Percentiles rank a stretch among this genome's conserved stretches.
phyloP scores from a whole-genome alignment of 768 basidiomycete species.

The Panellus pusillus region DNA sequence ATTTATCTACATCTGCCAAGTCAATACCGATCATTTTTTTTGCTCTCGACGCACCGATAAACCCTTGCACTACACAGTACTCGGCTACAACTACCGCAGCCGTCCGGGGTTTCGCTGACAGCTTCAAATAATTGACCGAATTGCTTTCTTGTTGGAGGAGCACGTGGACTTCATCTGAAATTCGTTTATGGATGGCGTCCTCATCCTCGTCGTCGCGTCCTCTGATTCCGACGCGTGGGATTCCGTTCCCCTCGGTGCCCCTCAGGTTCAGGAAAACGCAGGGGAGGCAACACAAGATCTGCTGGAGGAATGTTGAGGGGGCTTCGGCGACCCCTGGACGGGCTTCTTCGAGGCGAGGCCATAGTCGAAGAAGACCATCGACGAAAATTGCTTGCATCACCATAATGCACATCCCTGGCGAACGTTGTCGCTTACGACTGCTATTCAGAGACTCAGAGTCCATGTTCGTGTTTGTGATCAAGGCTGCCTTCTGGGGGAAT shows the following conservation, averaged over 20 bases:
- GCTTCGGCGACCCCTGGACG: constrained; percentile 1
- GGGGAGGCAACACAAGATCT: neutral
- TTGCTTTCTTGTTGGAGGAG: constrained; percentile 43
- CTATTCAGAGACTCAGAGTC: neutral
- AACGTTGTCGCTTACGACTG: constrained; percentile 15
- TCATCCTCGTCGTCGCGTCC: constrained; percentile 36
- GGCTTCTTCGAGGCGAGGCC: constrained; percentile 6
- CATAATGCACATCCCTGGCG: constrained; percentile 3
- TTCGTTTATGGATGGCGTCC: constrained; percentile 41
- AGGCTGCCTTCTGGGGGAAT: neutral
- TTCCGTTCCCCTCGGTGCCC: constrained; percentile 14
- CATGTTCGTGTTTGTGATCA: neutral
- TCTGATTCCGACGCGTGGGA: constrained; percentile 33
- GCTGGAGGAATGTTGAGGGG: neutral
- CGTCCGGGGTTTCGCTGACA: constrained; percentile 38
- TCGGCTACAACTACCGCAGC: constrained; percentile 45
- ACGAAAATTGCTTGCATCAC: neutral
- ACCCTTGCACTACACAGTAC: constrained; percentile 53
- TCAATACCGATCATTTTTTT: no score
- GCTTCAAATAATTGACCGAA: constrained; percentile 46
- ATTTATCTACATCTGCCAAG: constrained; percentile 30
- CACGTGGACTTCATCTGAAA: constrained; percentile 44
- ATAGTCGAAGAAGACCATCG: constrained; percentile 12
- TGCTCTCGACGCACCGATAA: constrained; percentile 26
- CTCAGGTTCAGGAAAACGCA: neutral